Conservation (phyloP, 352 stramenopile species). For the Phytophthora brassicae region DNA sequence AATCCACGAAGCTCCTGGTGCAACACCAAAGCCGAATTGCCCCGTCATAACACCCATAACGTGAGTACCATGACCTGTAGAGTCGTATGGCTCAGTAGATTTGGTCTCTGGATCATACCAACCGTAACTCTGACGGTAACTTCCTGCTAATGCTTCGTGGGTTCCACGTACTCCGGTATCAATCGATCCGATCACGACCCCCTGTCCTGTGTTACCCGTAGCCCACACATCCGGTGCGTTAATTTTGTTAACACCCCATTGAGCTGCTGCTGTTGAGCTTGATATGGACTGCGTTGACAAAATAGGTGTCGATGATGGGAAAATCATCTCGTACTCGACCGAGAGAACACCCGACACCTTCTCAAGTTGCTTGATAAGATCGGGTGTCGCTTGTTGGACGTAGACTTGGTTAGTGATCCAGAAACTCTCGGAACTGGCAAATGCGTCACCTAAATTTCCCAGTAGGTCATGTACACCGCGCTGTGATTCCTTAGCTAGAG, state of each 20-base stretch:
- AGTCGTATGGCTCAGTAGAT: constrained; percentile 40
- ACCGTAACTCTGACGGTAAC: constrained; percentile 45
- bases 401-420: constrained; percentile 72
- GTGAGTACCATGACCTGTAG: constrained; percentile 56
- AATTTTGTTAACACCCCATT: constrained; percentile 59
- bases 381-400: constrained; percentile 43
- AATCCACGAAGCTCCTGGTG: constrained; percentile 57
- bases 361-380: constrained; percentile 49
- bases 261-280: constrained; percentile 26
- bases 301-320: constrained; percentile 33
- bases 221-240: constrained; percentile 51
- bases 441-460: constrained; percentile 21
- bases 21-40: constrained; percentile 50
- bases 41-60: constrained; percentile 51
- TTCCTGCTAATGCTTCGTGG: constrained; percentile 46
- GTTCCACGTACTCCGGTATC: constrained; percentile 57
- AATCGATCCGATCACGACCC: constrained; percentile 60
- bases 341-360: constrained; percentile 41
- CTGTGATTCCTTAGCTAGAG: constrained; percentile 42
- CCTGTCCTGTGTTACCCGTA: constrained; percentile 49
- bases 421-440: constrained; percentile 40
- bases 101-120: constrained; percentile 63
- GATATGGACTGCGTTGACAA: constrained; percentile 38
- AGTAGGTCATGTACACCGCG: constrained; percentile 31
- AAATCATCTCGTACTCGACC: constrained; percentile 44